phyloP scores from a whole-genome alignment of 1,284 basidiomycete genomes.

The Entoloma clypeatum region DNA sequence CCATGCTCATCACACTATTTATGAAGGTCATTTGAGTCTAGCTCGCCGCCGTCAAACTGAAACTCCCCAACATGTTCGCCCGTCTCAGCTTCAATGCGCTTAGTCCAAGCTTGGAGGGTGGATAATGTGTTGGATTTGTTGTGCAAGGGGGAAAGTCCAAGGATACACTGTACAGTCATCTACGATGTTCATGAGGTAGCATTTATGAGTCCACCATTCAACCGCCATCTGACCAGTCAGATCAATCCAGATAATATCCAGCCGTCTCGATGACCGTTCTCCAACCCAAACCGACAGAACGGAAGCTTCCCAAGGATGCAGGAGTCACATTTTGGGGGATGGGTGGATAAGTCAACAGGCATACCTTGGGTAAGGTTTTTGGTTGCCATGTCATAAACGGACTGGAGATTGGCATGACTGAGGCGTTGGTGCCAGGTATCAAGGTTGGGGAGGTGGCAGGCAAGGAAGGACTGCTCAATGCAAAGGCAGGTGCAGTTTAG shows the following conservation, averaged over 20 bases:
- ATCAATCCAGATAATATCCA: conserved; percentile 1
- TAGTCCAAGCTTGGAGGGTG: no score
- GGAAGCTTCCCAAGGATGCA: conserved; percentile 22
- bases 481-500: no score
- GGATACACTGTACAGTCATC: no score
- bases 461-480: conserved; percentile 12
- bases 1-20: no score
- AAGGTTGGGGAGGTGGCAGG: conserved; percentile 15
- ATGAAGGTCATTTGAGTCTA: no score
- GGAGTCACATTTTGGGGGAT: conserved; percentile 23
- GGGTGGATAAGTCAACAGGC: conserved; percentile 22
- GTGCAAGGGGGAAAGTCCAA: no score
- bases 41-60: no score
- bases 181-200: no score
- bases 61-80: neutral
- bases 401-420: conserved; percentile 27
- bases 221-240: neutral
- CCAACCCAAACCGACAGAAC: no score
- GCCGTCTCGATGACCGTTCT: no score
- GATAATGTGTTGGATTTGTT: no score
- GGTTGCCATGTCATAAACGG: conserved; percentile 26
- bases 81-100: no score
- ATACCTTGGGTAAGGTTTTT: conserved; percentile 28
- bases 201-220: neutral
- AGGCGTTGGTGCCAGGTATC: conserved; percentile 32